Conservation (phyloP, 495 filamentous ascomycete genomes). For the Penicillium angulare region DNA sequence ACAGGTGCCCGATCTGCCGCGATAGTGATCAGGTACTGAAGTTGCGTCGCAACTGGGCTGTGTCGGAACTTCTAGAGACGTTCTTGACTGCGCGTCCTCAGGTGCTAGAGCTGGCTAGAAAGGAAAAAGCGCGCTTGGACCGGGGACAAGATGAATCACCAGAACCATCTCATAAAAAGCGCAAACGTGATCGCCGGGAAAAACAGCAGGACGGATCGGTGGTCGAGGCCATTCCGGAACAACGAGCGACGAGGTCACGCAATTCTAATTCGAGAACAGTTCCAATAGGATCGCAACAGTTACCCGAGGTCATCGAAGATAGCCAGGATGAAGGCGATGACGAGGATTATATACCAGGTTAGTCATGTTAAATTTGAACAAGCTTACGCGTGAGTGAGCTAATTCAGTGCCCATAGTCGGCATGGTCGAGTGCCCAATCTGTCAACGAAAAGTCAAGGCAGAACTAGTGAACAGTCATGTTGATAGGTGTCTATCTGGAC, state of each 20-base stretch:
- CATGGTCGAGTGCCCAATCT: constrained; percentile 79
- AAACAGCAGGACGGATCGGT: constrained; percentile 6
- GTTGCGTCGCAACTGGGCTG: constrained; percentile 74
- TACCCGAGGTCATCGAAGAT: constrained; percentile 35
- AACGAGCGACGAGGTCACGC: constrained; percentile 42
- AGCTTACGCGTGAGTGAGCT: constrained; percentile 22
- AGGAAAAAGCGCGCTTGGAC: constrained; percentile 20
- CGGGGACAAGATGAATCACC: constrained; percentile 13
- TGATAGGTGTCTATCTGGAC: constrained; percentile 52
- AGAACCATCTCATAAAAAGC: constrained; percentile 40
- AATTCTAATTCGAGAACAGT: neutral
- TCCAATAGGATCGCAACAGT: neutral
- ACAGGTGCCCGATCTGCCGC: constrained; percentile 84
- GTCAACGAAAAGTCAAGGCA: constrained; percentile 71
- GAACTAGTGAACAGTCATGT: constrained; percentile 73
- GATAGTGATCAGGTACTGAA: constrained; percentile 74
- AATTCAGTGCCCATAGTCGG: constrained; percentile 59
- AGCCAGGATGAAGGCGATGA: constrained; percentile 42
- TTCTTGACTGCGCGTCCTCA: constrained; percentile 65
- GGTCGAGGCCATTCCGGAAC: constrained; percentile 18
- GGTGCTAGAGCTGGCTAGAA: constrained; percentile 61
- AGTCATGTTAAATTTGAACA: neutral
- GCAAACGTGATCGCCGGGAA: constrained; percentile 38
- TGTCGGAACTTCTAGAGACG: constrained; percentile 80
- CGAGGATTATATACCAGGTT: constrained; percentile 33